phyloP scores from a whole-genome alignment of 139 green algal species.

The Desmodesmus armatus region DNA sequence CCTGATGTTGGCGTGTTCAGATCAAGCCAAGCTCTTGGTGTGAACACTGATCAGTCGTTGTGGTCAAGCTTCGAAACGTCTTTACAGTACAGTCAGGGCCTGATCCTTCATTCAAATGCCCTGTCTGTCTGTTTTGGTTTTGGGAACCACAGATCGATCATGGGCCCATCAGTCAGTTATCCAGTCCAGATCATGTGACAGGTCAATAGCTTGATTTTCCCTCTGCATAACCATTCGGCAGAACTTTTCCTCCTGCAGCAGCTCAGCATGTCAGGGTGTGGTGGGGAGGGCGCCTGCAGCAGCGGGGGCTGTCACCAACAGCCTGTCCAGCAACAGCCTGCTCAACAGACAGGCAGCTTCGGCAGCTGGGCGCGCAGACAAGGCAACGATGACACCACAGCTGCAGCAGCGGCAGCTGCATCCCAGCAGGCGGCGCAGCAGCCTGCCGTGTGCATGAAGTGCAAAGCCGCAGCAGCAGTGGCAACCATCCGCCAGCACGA shows the following conservation, averaged over 20 bases:
- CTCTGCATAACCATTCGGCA: too few species aligned
- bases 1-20: too few species aligned
- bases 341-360: conserved; percentile 28
- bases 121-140: too few species aligned
- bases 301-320: background rate
- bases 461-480: conserved; percentile 44
- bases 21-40: too few species aligned
- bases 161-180: too few species aligned
- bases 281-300: background rate
- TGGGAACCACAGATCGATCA: too few species aligned
- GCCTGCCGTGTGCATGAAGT: conserved; percentile 65
- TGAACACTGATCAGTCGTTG: too few species aligned
- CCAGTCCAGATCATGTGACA: too few species aligned
- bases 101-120: too few species aligned
- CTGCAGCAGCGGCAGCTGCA: background rate
- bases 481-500: conserved; percentile 63
- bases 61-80: too few species aligned
- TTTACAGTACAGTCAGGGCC: too few species aligned
- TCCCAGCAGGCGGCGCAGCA: background rate
- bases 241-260: conserved; percentile 14
- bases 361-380: conserved; percentile 24
- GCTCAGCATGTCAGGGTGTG: background rate
- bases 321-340: background rate
- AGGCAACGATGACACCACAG: background rate
- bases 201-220: too few species aligned